A percentile compares a stretch with the other conserved stretches of the same genome.
phyloP scores from a whole-genome alignment of 1,284 basidiomycete species.

The Xanthoconium separans region DNA sequence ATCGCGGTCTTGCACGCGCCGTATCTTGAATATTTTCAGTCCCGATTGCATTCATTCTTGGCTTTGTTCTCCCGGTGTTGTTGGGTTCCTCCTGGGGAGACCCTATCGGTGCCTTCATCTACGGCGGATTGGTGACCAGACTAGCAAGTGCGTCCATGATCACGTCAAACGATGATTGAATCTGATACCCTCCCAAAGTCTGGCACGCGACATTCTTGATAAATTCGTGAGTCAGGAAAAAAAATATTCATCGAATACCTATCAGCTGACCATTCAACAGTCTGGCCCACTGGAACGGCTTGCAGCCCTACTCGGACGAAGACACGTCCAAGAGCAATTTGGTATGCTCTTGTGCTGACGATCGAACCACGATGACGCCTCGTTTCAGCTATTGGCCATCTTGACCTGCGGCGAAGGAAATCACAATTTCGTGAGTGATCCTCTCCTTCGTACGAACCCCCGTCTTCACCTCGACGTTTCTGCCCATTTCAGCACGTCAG shows the following conservation, averaged over 20 bases:
- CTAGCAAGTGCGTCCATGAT: constrained; percentile 7
- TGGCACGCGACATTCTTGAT: constrained; percentile 12
- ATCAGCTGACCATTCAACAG: neutral
- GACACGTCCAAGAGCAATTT: constrained; percentile 11
- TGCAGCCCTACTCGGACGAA: constrained; percentile 15
- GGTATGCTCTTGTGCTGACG: neutral
- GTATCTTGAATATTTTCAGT: neutral
- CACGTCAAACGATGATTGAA: neutral
- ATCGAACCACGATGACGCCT: neutral
- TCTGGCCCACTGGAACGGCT: constrained; percentile 11
- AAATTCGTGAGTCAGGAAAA: constrained; percentile 8
- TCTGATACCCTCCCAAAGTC: constrained; percentile 4
- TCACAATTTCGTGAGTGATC: constrained; percentile 8
- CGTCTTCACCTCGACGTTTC: neutral
- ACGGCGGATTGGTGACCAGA: constrained; percentile 12
- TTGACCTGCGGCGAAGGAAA: constrained; percentile 10
- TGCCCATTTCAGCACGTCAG: constrained; percentile 4
- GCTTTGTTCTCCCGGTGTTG: constrained; percentile 2
- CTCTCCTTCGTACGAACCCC: neutral
- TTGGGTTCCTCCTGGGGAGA: constrained; percentile 12
- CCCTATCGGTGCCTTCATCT: constrained; percentile 10
- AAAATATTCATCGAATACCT: neutral
- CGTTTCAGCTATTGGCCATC: constrained; percentile 10
- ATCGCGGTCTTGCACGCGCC: neutral
- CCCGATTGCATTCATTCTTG: constrained; percentile 8